Conservation (phyloP, 2,329 filamentous ascomycete genomes). For the Neocucurbitaria cava region DNA sequence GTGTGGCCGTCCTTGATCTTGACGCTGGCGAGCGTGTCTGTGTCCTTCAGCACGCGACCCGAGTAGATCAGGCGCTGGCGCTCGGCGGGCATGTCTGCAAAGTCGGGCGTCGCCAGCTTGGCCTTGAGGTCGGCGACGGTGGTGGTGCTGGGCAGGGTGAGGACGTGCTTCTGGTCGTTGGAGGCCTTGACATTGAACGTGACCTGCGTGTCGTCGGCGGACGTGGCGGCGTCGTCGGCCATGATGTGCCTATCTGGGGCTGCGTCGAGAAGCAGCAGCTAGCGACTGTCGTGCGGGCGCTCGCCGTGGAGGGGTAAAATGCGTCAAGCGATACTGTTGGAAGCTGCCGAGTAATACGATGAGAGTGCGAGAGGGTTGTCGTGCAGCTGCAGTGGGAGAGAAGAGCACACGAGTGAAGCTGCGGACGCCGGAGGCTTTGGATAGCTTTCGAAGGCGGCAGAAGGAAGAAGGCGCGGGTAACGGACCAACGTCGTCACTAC, state of each 20-base stretch:
- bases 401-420: not conserved
- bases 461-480: conserved; percentile 35
- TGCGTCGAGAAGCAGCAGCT: conserved; percentile 1
- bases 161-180: conserved; percentile 81
- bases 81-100: conserved; percentile 85
- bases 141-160: conserved; percentile 79
- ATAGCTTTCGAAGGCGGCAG: conserved; percentile 37
- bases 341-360: conserved; percentile 7
- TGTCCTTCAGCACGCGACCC: conserved; percentile 94
- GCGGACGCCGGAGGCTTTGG: conserved; percentile 11
- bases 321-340: not conserved
- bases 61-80: conserved; percentile 97
- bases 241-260: conserved; percentile 52
- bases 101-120: conserved; percentile 81
- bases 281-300: conserved; percentile 10
- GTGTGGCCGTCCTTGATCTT: conserved; percentile 98
- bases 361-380: conserved; percentile 7
- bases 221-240: conserved; percentile 66
- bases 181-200: conserved; percentile 99
- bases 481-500: conserved; percentile 22
- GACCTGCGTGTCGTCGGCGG: conserved; percentile 73
- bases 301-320: conserved; percentile 6
- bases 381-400: not conserved
- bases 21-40: conserved; percentile 81
- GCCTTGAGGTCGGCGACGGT: conserved; percentile 87